Conservation (phyloP, 176 grass and related monocot genomes). For the Oryza meridionalis region DNA sequence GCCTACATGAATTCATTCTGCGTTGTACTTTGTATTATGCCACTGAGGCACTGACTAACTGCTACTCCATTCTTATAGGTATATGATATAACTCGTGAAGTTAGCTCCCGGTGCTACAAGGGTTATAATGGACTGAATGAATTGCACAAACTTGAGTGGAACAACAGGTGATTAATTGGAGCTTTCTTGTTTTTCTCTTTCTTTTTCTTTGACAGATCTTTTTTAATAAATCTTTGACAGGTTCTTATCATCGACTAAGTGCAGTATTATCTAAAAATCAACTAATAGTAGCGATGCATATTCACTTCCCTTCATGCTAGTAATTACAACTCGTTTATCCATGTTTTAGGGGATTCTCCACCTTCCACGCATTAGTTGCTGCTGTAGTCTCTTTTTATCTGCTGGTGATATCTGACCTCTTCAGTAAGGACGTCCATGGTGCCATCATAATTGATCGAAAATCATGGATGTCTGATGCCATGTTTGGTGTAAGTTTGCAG, state of each 20-base stretch:
- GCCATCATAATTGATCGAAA: slow-evolving; percentile 56
- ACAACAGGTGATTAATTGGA: slow-evolving; percentile 57
- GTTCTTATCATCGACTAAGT: not conserved
- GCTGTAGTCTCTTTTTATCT: slow-evolving; percentile 71
- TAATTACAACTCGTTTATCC: not conserved
- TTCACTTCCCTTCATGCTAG: not conserved
- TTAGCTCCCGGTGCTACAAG: slow-evolving; percentile 59
- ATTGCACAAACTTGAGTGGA: slow-evolving; percentile 73
- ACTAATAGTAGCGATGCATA: not conserved
- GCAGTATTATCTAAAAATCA: not conserved
- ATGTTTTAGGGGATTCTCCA: slow-evolving; percentile 66
- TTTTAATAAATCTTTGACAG: not conserved
- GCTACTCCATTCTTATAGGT: slow-evolving; percentile 40
- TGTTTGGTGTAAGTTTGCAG: slow-evolving; percentile 65
- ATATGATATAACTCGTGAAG: slow-evolving; percentile 54
- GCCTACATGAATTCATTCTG: not conserved
- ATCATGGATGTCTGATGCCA: slow-evolving; percentile 67
- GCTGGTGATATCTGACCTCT: slow-evolving; percentile 66
- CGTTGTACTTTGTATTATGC: not conserved
- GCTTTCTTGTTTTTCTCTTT: not conserved
- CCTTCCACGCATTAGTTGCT: slow-evolving; percentile 73
- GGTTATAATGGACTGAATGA: slow-evolving; percentile 60
- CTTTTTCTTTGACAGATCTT: not conserved
- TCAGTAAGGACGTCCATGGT: slow-evolving; percentile 40
- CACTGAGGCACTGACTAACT: not conserved